A percentile compares a stretch with the other conserved stretches of the same genome.
phyloP scores from a whole-genome alignment of 169 alveolate species.

The Plasmodium yoelii region DNA sequence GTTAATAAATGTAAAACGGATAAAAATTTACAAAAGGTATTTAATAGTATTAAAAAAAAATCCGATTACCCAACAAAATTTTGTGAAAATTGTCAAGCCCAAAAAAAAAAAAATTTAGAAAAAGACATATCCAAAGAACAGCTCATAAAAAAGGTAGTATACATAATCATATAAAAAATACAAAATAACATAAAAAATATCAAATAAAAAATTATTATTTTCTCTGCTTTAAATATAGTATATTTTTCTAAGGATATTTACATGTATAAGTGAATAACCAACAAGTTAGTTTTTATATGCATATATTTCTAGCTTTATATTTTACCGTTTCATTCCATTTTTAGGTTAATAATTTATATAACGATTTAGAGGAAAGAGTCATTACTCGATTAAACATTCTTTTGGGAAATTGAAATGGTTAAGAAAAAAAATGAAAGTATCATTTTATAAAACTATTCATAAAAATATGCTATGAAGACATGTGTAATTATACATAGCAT shows the following conservation, averaged over 20 bases:
- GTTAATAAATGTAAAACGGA: conserved; percentile 17
- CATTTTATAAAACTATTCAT: not conserved
- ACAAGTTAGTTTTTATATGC: no score
- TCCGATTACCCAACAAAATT: not conserved
- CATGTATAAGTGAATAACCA: no score
- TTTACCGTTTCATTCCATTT: not conserved
- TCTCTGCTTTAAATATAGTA: no score
- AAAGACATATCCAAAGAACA: not conserved
- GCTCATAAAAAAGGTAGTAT: conserved; percentile 21
- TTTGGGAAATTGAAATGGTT: not conserved
- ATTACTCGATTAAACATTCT: conserved; percentile 15
- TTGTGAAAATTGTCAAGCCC: not conserved
- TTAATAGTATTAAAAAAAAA: conserved; percentile 3
- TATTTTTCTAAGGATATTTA: no score
- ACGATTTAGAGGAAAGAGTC: conserved; percentile 31
- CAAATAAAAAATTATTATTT: not conserved
- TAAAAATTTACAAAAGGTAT: conserved; percentile 26
- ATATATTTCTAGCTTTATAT: not conserved
- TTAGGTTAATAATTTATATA: conserved; percentile 38
- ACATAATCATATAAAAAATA: not conserved
- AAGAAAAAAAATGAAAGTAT: not conserved
- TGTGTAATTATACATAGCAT: not conserved
- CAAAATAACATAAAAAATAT: not conserved
- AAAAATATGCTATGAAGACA: not conserved
- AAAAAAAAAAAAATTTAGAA: not conserved